phyloP scores from a whole-genome alignment of 2,329 filamentous ascomycete species.

The Ambrosiella xylebori region DNA sequence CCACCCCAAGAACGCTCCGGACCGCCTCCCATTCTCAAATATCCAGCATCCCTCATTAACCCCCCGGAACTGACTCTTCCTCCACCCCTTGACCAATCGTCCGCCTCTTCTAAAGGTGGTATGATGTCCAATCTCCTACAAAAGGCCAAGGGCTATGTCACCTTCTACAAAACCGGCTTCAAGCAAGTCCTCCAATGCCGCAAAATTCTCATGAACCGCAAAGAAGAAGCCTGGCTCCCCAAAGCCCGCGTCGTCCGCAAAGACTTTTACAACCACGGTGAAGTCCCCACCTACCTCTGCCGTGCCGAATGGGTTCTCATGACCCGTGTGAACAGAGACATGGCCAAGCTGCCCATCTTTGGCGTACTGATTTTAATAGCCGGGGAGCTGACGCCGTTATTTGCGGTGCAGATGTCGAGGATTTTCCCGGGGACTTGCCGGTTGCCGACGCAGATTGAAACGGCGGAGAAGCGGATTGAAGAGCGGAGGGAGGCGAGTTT shows the following conservation, averaged over 20 bases:
- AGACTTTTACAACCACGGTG: conserved; percentile 42
- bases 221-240: conserved; percentile 21
- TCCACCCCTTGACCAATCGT: conserved; percentile 46
- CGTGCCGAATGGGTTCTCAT: conserved; percentile 57
- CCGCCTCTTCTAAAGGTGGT: neutral
- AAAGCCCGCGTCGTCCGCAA: conserved; percentile 25
- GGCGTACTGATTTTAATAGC: conserved; percentile 56
- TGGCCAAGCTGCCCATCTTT: conserved; percentile 65
- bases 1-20: neutral
- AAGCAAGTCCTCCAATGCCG: conserved; percentile 57
- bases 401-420: conserved; percentile 52
- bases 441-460: conserved; percentile 55
- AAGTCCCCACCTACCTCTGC: conserved; percentile 35
- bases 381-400: conserved; percentile 71
- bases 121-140: conserved; percentile 29
- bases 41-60: conserved; percentile 33
- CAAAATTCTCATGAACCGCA: conserved; percentile 24
- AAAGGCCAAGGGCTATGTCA: conserved; percentile 57
- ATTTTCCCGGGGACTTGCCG: conserved; percentile 69
- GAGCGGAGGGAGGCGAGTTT: conserved; percentile 33
- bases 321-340: conserved; percentile 50
- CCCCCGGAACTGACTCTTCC: conserved; percentile 58
- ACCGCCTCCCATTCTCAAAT: neutral
- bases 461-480: conserved; percentile 24
- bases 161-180: conserved; percentile 78